These are phyloP conservation scores for Bryoerythrophyllum caledonicum DNA, from an alignment of 225 moss, liverwort and hornwort genomes.

Conservation along the genomic window DNA sequence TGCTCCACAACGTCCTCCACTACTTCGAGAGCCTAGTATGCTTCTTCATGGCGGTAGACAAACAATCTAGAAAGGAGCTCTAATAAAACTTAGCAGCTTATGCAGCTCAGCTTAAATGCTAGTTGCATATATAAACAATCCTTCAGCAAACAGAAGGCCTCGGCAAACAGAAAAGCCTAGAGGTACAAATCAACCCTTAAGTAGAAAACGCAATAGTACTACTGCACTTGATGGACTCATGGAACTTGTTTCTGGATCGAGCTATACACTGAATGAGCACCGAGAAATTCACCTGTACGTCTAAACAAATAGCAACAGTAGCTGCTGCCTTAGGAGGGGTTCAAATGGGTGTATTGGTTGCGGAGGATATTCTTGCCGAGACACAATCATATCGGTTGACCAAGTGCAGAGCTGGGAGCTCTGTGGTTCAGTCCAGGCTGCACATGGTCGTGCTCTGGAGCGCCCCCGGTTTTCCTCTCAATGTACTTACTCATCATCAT, in stretches of 20 bases:
- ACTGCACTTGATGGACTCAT: neutral
- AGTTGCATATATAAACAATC: no score
- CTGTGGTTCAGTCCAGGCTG: conserved; percentile 25
- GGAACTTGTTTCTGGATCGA: neutral
- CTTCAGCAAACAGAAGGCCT: no score
- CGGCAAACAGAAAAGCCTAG: no score
- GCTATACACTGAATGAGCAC: neutral
- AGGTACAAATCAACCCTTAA: no score
- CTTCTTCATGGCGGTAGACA: neutral
- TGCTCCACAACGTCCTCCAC: neutral
- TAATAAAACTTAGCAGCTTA: no score
- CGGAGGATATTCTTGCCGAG: conserved; percentile 20
- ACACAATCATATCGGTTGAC: conserved; percentile 35
- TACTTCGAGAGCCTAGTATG: neutral
- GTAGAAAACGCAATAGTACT: neutral
- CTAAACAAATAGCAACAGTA: neutral
- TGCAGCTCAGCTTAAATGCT: neutral
- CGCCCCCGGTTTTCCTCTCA: conserved; percentile 30
- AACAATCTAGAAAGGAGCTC: conserved; percentile 16
- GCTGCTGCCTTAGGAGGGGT: neutral
- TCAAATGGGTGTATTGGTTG: conserved; percentile 21
- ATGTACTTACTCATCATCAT: conserved; percentile 7
- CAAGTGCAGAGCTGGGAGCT: conserved; percentile 8
- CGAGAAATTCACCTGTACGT: no score
- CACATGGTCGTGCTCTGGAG: conserved; percentile 40